A percentile compares a stretch with the other conserved stretches of the same genome.
Conservation (phyloP, 2,329 filamentous ascomycete species). For the Cryphonectria carpinicola region DNA sequence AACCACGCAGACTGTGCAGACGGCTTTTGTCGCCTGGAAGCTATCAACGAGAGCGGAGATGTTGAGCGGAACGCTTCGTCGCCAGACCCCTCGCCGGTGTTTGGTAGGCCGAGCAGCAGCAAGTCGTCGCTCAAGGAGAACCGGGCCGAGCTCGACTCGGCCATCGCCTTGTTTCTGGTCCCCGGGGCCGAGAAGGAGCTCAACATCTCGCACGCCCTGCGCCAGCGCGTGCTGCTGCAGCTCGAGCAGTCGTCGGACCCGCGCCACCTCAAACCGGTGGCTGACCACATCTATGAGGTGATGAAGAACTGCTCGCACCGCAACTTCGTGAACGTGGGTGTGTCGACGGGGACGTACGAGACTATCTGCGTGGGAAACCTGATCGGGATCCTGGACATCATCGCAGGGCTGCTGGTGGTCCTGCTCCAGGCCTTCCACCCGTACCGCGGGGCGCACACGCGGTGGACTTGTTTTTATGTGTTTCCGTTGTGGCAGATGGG, state of each 20-base stretch:
- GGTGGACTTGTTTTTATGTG: conserved; percentile 46
- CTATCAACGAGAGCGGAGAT: conserved; percentile 2
- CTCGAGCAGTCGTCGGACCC: conserved; percentile 45
- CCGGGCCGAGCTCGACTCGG: conserved; percentile 41
- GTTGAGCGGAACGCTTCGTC: not conserved
- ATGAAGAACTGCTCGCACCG: conserved; percentile 53
- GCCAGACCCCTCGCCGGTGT: conserved; percentile 23
- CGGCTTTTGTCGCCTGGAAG: conserved; percentile 12
- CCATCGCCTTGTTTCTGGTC: conserved; percentile 46
- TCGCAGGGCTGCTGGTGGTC: conserved; percentile 45
- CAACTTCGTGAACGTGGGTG: conserved; percentile 57
- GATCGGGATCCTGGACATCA: conserved; percentile 46
- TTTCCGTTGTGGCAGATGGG: conserved; percentile 53
- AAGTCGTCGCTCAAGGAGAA: conserved; percentile 33
- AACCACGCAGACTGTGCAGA: conserved; percentile 5
- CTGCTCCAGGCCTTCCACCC: conserved; percentile 46
- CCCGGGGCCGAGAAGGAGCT: conserved; percentile 50
- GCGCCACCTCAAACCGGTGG: conserved; percentile 45
- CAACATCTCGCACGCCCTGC: conserved; percentile 50
- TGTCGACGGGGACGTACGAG: conserved; percentile 56
- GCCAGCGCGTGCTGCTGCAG: conserved; percentile 42
- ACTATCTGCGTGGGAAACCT: conserved; percentile 51
- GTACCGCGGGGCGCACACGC: conserved; percentile 42
- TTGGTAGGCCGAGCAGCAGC: conserved; percentile 37
- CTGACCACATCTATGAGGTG: conserved; percentile 51